Evolutionary conservation across 2,329 filamentous ascomycete genomes (phyloP).

Genomic region (Sordariomycetes sp.): DNA sequence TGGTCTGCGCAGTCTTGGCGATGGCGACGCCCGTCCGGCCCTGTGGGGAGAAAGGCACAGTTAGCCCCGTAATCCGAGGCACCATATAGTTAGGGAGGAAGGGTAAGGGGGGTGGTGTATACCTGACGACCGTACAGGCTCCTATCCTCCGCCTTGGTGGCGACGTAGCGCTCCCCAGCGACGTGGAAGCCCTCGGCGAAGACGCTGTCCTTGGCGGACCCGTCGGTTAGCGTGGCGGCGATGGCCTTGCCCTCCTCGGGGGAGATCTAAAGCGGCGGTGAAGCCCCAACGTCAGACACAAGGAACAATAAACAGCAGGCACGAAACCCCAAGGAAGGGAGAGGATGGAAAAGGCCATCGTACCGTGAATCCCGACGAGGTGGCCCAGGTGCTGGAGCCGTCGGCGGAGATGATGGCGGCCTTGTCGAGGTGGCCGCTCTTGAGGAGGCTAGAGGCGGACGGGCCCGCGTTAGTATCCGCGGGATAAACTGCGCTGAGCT

Average conservation of each 20-base stretch:
- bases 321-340: neutral
- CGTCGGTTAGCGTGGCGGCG: constrained; percentile 31
- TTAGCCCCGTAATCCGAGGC: neutral
- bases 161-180: constrained; percentile 64
- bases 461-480: neutral
- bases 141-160: constrained; percentile 61
- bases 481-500: constrained; percentile 7
- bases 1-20: constrained; percentile 77
- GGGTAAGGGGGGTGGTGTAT: constrained; percentile 13
- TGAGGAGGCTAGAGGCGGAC: constrained; percentile 52
- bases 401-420: constrained; percentile 72
- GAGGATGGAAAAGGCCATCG: constrained; percentile 12
- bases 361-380: constrained; percentile 58
- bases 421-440: constrained; percentile 67
- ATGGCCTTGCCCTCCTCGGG: constrained; percentile 47
- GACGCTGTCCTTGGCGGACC: constrained; percentile 44
- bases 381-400: constrained; percentile 71
- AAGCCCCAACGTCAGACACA: neutral
- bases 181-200: constrained; percentile 64
- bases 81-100: neutral
- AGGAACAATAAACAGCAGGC: constrained; percentile 13
- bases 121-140: constrained; percentile 83
- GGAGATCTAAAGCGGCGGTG: neutral
- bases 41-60: neutral
- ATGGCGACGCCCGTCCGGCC: constrained; percentile 4